phyloP scores from a whole-genome alignment of 257 asterid genomes.

The Dorcoceras hygrometricum region DNA sequence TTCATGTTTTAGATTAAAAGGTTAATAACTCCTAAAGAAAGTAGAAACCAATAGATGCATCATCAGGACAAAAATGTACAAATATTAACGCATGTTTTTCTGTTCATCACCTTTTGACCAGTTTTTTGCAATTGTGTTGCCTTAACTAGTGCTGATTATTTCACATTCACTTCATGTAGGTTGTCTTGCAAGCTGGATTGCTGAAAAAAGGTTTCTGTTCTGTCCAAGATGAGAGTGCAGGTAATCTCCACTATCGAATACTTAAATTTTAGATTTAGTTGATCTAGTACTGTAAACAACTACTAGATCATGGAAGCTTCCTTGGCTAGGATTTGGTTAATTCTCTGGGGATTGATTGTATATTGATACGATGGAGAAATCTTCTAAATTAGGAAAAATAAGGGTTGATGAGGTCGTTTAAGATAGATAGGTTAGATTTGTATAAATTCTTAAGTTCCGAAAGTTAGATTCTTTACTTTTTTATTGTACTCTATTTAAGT shows the following conservation, averaged over 20 bases:
- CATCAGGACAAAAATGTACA: slow-evolving; percentile 6
- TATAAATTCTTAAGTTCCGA: too few species aligned
- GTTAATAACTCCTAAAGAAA: slow-evolving; percentile 7
- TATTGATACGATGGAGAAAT: too few species aligned
- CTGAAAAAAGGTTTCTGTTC: slow-evolving; percentile 79
- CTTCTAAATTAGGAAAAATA: too few species aligned
- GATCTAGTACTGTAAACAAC: neutral
- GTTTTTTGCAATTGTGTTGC: slow-evolving; percentile 10
- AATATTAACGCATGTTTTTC: neutral
- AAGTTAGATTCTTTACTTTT: too few species aligned
- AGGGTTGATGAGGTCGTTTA: too few species aligned
- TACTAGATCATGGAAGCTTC: too few species aligned
- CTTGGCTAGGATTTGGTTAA: too few species aligned
- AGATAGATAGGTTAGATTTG: too few species aligned
- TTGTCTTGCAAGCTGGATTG: slow-evolving; percentile 80
- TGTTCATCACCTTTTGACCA: slow-evolving; percentile 14
- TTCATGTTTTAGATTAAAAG: slow-evolving; percentile 6
- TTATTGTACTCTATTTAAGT: too few species aligned
- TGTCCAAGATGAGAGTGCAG: slow-evolving; percentile 98
- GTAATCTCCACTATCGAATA: slow-evolving; percentile 36
- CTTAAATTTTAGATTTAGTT: slow-evolving; percentile 5
- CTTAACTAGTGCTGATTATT: slow-evolving; percentile 23
- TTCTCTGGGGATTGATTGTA: too few species aligned
- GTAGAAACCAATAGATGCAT: slow-evolving; percentile 1
- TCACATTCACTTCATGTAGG: slow-evolving; percentile 39